phyloP scores from a whole-genome alignment of 2,329 filamentous ascomycete species.

The Botryosphaeria dothidea region DNA sequence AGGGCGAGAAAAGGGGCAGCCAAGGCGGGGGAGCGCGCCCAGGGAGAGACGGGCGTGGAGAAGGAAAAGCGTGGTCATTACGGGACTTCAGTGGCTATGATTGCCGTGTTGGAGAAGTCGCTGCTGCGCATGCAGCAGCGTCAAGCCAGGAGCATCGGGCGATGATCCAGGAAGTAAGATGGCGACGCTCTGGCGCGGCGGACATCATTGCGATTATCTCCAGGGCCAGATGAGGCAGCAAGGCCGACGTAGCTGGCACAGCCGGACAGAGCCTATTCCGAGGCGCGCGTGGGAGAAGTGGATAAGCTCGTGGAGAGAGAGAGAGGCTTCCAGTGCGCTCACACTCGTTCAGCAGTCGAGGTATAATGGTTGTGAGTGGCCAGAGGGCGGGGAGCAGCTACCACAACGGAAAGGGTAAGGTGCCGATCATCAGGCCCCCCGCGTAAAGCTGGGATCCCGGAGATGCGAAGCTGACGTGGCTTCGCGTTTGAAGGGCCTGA shows the following conservation, averaged over 20 bases:
- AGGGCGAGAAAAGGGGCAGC: neutral
- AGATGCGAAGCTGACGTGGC: constrained; percentile 16
- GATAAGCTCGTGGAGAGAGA: constrained; percentile 11
- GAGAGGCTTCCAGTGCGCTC: neutral
- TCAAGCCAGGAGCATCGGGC: neutral
- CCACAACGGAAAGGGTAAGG: neutral
- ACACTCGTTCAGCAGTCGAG: neutral
- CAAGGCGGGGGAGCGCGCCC: neutral
- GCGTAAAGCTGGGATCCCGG: constrained; percentile 9
- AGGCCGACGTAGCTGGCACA: neutral
- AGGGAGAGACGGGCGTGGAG: neutral
- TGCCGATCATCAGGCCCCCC: constrained; percentile 15
- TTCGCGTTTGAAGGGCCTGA: constrained; percentile 17
- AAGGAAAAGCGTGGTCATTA: neutral
- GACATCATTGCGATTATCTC: neutral
- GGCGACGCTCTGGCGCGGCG: neutral
- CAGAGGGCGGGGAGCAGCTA: neutral
- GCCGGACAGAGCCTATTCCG: constrained; percentile 3
- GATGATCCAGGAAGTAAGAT: neutral
- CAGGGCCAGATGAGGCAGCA: constrained; percentile 13
- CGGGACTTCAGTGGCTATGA: neutral
- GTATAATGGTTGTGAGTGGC: constrained; percentile 7
- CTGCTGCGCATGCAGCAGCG: constrained; percentile 1
- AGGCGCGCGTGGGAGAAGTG: neutral
- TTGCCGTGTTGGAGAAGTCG: neutral